Evolutionary conservation across 2,329 filamentous ascomycete genomes (phyloP).

Genomic region (Geosmithia flava): DNA sequence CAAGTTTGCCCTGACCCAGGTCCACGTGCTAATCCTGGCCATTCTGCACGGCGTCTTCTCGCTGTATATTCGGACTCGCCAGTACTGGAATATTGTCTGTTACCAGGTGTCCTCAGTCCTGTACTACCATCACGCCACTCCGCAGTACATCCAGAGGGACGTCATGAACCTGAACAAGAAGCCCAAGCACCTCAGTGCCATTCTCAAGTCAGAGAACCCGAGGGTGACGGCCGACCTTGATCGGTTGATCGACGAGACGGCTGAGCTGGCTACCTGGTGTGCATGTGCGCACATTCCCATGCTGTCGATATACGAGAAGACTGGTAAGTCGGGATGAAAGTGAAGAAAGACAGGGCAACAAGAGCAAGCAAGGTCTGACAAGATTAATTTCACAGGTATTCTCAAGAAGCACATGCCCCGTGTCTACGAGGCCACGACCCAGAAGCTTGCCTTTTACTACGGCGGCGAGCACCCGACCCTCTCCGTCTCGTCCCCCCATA

Average conservation of each 20-base stretch:
- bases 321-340: slow-evolving; percentile 43
- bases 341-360: neutral
- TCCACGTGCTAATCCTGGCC: slow-evolving; percentile 56
- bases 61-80: slow-evolving; percentile 71
- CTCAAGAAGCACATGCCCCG: slow-evolving; percentile 84
- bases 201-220: slow-evolving; percentile 62
- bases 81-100: slow-evolving; percentile 65
- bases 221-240: slow-evolving; percentile 65
- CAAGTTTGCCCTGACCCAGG: slow-evolving; percentile 46
- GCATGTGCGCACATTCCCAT: slow-evolving; percentile 77
- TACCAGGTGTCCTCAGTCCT: slow-evolving; percentile 71
- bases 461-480: slow-evolving; percentile 62
- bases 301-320: slow-evolving; percentile 85
- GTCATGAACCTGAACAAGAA: slow-evolving; percentile 61
- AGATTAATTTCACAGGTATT: slow-evolving; percentile 42
- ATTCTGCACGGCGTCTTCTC: slow-evolving; percentile 74
- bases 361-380: neutral
- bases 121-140: slow-evolving; percentile 92
- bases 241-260: slow-evolving; percentile 75
- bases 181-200: slow-evolving; percentile 78
- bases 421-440: slow-evolving; percentile 65
- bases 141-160: slow-evolving; percentile 82
- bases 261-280: slow-evolving; percentile 89
- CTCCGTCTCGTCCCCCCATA: slow-evolving; percentile 36
- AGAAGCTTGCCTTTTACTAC: slow-evolving; percentile 80